These are phyloP conservation scores for Spatholobus suberectus DNA, from an alignment of 306 rosid species.

Conservation along the genomic window DNA sequence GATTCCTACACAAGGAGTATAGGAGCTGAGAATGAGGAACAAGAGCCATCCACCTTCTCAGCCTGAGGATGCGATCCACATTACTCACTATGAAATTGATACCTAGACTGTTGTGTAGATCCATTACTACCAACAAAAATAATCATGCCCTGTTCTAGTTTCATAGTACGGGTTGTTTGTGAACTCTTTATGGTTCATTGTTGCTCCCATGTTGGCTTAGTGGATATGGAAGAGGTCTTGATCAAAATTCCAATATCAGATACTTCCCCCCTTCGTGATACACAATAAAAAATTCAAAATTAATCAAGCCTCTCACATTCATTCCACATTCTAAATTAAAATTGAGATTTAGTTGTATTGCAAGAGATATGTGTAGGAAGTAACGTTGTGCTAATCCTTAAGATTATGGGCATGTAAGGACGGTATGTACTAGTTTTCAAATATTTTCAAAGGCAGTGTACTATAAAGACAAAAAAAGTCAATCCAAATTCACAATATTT, in stretches of 20 bases:
- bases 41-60: constrained; percentile 55
- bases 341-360: not conserved
- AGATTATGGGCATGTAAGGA: constrained; percentile 6
- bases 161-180: not conserved
- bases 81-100: constrained; percentile 54
- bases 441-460: too few relatives aligned
- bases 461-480: not conserved
- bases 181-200: not conserved
- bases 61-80: constrained; percentile 51
- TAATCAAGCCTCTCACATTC: not conserved
- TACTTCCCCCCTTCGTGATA: not conserved
- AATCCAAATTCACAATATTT: not conserved
- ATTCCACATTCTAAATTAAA: not conserved
- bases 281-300: constrained; percentile 12
- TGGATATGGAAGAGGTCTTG: not conserved
- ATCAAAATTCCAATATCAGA: not conserved
- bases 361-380: too few relatives aligned
- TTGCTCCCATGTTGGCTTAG: not conserved
- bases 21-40: constrained; percentile 48
- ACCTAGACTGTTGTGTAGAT: not conserved
- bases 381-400: too few relatives aligned
- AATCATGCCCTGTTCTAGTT: not conserved
- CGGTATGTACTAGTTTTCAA: too few relatives aligned
- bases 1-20: constrained; percentile 55
- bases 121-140: not conserved